A percentile compares a stretch with the other conserved stretches of the same genome.
phyloP scores from a whole-genome alignment of 805 yeast genomes.

The Sugiyamaella floridensis region DNA sequence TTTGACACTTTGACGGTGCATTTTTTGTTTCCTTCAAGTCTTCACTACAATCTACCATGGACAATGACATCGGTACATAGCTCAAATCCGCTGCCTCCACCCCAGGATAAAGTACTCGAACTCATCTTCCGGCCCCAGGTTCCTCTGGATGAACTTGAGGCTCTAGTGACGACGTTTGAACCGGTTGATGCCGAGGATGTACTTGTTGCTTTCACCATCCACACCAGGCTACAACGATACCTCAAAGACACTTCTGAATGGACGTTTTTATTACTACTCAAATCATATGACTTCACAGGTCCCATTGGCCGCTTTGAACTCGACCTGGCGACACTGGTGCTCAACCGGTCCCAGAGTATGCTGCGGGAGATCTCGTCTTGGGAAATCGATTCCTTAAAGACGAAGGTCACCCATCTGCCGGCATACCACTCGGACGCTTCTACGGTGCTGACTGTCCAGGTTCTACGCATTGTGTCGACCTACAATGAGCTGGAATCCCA shows the following conservation, averaged over 20 bases:
- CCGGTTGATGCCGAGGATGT: conserved; percentile 18
- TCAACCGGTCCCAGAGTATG: conserved; percentile 19
- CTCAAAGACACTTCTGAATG: conserved; percentile 26
- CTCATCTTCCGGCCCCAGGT: not conserved
- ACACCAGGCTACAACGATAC: conserved; percentile 18
- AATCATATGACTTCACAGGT: conserved; percentile 23
- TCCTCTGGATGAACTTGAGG: conserved; percentile 11
- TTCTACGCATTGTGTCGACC: conserved; percentile 24
- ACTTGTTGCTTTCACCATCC: conserved; percentile 20
- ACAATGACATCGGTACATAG: not conserved
- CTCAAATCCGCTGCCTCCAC: not conserved
- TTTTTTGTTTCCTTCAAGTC: too few species aligned
- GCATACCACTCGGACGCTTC: conserved; percentile 23
- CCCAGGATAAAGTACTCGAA: not conserved
- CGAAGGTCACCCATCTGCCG: conserved; percentile 21
- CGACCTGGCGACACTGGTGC: conserved; percentile 25
- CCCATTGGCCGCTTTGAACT: conserved; percentile 23
- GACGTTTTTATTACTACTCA: conserved; percentile 23
- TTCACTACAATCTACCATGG: too few species aligned
- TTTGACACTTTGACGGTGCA: too few species aligned
- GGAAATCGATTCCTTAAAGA: conserved; percentile 24
- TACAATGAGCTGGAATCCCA: conserved; percentile 24
- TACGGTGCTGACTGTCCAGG: conserved; percentile 26
- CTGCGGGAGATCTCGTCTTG: conserved; percentile 22
- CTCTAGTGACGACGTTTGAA: conserved; percentile 13